Conservation (phyloP, 2,329 filamentous ascomycete species). For the Neofusicoccum kwambonambiense region DNA sequence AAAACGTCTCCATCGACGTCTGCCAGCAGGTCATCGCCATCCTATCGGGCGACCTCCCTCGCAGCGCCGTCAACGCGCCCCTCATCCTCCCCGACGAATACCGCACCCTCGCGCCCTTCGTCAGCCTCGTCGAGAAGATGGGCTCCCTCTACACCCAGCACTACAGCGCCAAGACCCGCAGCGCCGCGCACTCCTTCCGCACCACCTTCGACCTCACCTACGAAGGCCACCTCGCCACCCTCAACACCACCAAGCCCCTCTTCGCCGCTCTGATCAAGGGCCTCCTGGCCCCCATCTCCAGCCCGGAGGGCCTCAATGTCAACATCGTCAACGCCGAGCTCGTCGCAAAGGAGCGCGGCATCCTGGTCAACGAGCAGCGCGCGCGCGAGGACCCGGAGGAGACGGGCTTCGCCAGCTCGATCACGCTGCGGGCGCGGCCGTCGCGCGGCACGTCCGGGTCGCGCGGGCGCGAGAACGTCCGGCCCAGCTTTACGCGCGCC, state of each 20-base stretch:
- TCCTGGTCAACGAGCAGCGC: conserved; percentile 73
- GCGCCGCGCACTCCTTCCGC: conserved; percentile 46
- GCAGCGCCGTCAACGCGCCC: conserved; percentile 76
- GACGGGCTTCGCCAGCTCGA: conserved; percentile 66
- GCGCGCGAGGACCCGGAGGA: conserved; percentile 60
- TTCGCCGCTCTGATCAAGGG: conserved; percentile 79
- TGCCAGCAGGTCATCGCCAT: conserved; percentile 77
- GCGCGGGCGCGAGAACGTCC: neutral
- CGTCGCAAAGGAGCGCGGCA: conserved; percentile 73
- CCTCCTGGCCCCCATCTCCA: conserved; percentile 63
- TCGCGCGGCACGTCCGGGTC: conserved; percentile 32
- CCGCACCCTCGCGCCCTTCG: conserved; percentile 72
- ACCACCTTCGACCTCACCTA: conserved; percentile 75
- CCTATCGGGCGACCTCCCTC: conserved; percentile 69
- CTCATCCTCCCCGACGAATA: conserved; percentile 81
- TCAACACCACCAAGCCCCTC: conserved; percentile 74
- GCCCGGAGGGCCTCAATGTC: conserved; percentile 66
- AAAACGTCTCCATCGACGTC: conserved; percentile 80
- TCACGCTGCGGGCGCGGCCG: conserved; percentile 63
- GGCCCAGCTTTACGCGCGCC: conserved; percentile 22
- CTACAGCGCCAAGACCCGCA: conserved; percentile 45
- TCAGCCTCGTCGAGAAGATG: conserved; percentile 75
- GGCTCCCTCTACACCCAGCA: conserved; percentile 77
- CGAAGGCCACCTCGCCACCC: conserved; percentile 68
- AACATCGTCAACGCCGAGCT: conserved; percentile 81